Base-by-base conservation (phyloP, 2,329 filamentous ascomycete species). In the Nemania sp. region DNA sequence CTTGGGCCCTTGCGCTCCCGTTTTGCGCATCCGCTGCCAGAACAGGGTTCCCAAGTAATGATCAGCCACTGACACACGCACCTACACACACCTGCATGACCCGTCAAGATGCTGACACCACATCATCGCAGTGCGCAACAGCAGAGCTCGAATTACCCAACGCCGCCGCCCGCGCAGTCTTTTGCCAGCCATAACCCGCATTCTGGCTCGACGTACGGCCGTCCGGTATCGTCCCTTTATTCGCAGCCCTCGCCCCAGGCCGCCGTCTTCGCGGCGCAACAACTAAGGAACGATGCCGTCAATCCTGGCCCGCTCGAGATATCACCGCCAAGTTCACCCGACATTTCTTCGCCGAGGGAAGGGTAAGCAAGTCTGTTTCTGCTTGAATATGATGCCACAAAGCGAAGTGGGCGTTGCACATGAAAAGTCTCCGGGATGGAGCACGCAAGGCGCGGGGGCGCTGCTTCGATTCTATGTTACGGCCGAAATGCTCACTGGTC, bases 221-320 rank as follows among this genome's bases (percentile, higher is more conserved):
- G 79, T 34, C 78, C 80, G n/a, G 61, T 75, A 6, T 86, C 85
- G 26, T 87, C 86, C 14, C 61, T 84, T 41, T 87, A 88, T 67
- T 83, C 84, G 40, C 78, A 81, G 66, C 77, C 75, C 39, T 82
- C 77, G 56, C 77, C 77, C 12, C 65, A 68, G 23, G 67, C 65
- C 9, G 62, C 70, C 12, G 64, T 59, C 37, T 72, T 73, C 49
- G 65, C 69, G 7, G 59, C 66, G 15, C 63, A 61, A 15, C 66
- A 70, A 28, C 45, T 66, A n/a, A 56, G 66, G 44, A 52, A 59
- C 40, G 62, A 61, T 44, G 51, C 63, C 39, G 52, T 52, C 3
- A 54, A 60, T 43, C 44, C 48, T 48, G 60, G 60, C 43, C 66
- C 68, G 49, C 66, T 73, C 65, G 72, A 74, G 19, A 74, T 84